These are phyloP conservation scores for Francoa sonchifolia DNA, from an alignment of 441 rosid species.

Conservation along the genomic window DNA sequence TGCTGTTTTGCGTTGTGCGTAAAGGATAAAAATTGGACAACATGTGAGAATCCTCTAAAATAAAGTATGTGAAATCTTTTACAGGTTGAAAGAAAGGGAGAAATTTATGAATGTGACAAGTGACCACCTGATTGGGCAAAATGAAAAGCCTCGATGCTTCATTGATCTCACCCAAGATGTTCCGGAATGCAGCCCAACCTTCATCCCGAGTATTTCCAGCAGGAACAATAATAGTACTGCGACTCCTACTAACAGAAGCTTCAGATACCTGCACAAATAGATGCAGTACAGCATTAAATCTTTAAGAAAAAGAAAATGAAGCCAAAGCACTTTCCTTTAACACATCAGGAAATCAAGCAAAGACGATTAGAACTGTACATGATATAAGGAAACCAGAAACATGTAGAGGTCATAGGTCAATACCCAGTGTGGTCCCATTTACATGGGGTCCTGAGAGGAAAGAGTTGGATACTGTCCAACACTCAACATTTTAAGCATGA, in stretches of 20 bases:
- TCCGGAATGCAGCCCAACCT: conserved; percentile 98
- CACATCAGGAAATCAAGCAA: background rate
- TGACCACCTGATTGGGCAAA: conserved; percentile 60
- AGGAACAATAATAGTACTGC: conserved; percentile 91
- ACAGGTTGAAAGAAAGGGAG: conserved; percentile 5
- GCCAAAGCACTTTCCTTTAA: background rate
- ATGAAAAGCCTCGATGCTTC: conserved; percentile 70
- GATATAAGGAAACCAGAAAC: no score
- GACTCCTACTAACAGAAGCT: conserved; percentile 89
- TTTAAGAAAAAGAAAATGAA: background rate
- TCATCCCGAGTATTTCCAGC: conserved; percentile 79
- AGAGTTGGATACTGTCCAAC: no score
- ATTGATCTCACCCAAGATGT: conserved; percentile 77
- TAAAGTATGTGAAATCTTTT: conserved; percentile 2
- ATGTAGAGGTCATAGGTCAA: no score
- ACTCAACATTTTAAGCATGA: no score
- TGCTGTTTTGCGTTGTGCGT: conserved; percentile 32
- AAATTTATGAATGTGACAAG: conserved; percentile 5
- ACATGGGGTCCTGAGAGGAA: no score
- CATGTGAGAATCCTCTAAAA: conserved; percentile 9
- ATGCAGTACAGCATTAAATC: conserved; percentile 6
- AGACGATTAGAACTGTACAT: background rate
- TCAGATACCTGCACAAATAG: conserved; percentile 60
- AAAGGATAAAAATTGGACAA: conserved; percentile 4
- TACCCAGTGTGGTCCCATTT: no score